Evolutionary conservation across 2,329 filamentous ascomycete genomes (phyloP), one percentile per base, ranked within the genome.

Genomic region (Monosporascus ibericus): DNA sequence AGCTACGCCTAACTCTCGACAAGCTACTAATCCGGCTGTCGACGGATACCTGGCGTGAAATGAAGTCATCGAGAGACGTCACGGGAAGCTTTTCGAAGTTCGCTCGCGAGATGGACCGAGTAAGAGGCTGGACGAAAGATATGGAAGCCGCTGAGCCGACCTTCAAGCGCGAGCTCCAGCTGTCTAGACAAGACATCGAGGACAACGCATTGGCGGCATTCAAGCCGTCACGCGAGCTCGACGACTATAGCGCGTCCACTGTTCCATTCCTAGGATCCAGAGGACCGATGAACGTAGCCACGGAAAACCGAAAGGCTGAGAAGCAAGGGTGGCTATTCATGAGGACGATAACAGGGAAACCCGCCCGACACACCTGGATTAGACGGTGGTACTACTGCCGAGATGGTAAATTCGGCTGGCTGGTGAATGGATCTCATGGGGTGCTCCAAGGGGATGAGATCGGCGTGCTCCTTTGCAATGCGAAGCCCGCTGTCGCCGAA

Each of bases 391-490:
- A 94, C 65, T 97, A 96, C 68, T 87, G 96, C 61, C 92, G 92
- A 58, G 87, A 95, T 64, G 92, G 94, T 39, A 94, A 97, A 53
- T 97, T 99, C 69, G 94, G 94, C 22, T 97, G 91, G 84, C 78
- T 99, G 5, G 82, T 94, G 20, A 91, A 95, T 63, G 88, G 89
- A 3, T 76, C 84, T 0, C 84, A 92, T 53, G 92, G 91, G 36
- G 94, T 99, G 22, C 84, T 97, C 60, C 92, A 97, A 68, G 95
- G 91, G 47, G 94, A 99, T 63, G 91, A 95, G 72, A 95, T 96
- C 55, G 94, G 94, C 40, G 92, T 99, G 3, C 73, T 99, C 49
- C 82, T 99, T 39, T 99, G 94, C 73, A 95, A 90, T 63, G 88
- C 94, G 48, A 90, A 92, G 63, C 91, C 92, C 18, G 91, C 92